Evolutionary conservation across 108 stramenopile species (phyloP).

Genomic region (Cyclostephanos tholiformis): DNA sequence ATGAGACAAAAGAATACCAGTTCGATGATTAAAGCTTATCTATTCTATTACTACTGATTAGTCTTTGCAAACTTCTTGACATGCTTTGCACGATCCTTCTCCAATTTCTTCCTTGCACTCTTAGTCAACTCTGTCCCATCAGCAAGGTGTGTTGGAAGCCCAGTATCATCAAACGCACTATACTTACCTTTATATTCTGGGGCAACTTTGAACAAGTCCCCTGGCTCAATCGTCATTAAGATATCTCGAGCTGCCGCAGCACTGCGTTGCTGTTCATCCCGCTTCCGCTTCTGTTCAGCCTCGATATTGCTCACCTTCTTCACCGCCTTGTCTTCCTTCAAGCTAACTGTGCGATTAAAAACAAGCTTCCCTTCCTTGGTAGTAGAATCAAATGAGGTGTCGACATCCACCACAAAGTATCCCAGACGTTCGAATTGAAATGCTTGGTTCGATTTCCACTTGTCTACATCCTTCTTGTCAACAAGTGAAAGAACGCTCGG

Average conservation of each 20-base stretch:
- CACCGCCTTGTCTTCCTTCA: slow-evolving; percentile 82
- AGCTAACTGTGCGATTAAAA: slow-evolving; percentile 93
- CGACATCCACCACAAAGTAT: slow-evolving; percentile 96
- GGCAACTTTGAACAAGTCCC: slow-evolving; percentile 67
- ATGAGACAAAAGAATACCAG: background rate
- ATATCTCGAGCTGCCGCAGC: slow-evolving; percentile 59
- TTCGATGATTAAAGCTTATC: background rate
- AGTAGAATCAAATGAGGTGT: slow-evolving; percentile 73
- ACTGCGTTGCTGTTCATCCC: slow-evolving; percentile 58
- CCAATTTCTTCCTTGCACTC: slow-evolving; percentile 91
- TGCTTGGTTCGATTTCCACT: slow-evolving; percentile 74
- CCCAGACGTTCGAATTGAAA: slow-evolving; percentile 97
- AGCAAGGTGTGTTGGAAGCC: slow-evolving; percentile 87
- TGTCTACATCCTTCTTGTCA: slow-evolving; percentile 56
- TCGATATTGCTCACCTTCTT: slow-evolving; percentile 58
- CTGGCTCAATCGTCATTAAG: slow-evolving; percentile 66
- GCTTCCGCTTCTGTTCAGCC: slow-evolving; percentile 61
- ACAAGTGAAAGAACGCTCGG: slow-evolving; percentile 66
- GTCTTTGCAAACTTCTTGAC: slow-evolving; percentile 56
- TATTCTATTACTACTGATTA: slow-evolving; percentile 27
- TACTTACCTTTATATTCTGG: slow-evolving; percentile 80
- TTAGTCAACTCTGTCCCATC: slow-evolving; percentile 92
- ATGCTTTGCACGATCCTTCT: slow-evolving; percentile 93
- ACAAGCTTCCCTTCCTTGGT: slow-evolving; percentile 74
- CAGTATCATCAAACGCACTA: slow-evolving; percentile 83